phyloP scores from a whole-genome alignment of 495 filamentous ascomycete species.

The Xylaria longipes region DNA sequence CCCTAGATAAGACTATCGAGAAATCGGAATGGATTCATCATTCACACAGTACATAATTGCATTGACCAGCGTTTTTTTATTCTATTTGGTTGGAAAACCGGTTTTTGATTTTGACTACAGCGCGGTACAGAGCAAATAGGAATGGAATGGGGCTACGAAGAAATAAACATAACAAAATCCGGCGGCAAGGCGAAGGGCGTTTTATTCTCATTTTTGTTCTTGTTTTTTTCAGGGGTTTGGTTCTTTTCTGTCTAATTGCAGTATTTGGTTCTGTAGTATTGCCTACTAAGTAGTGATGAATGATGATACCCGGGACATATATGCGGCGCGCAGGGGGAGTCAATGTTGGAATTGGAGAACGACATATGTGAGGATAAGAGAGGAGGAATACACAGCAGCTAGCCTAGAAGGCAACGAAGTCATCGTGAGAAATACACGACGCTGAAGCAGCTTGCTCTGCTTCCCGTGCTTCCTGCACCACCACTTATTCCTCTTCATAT shows the following conservation, averaged over 20 bases:
- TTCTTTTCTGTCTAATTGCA: neutral
- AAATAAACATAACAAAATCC: neutral
- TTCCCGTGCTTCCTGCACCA: neutral
- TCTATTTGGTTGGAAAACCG: neutral
- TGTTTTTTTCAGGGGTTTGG: neutral
- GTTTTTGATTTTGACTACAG: slow-evolving; percentile 2
- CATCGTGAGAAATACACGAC: neutral
- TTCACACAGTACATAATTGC: neutral
- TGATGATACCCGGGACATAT: slow-evolving; percentile 18
- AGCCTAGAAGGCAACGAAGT: neutral
- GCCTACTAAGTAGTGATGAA: slow-evolving; percentile 9
- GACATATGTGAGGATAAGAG: neutral
- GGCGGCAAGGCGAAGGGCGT: neutral
- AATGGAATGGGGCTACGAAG: neutral
- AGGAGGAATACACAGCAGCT: neutral
- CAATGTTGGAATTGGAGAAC: neutral
- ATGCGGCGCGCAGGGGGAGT: neutral
- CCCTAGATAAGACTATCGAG: slow-evolving; percentile 7
- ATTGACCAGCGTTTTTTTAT: slow-evolving; percentile 12
- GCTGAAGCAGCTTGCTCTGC: slow-evolving; percentile 6
- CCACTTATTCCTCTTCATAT: neutral
- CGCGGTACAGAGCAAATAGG: neutral
- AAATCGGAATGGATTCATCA: neutral
- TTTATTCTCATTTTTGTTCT: neutral
- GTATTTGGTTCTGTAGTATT: neutral